Conservation (phyloP, 2,329 filamentous ascomycete species). For the Fusarium pseudograminearum region DNA sequence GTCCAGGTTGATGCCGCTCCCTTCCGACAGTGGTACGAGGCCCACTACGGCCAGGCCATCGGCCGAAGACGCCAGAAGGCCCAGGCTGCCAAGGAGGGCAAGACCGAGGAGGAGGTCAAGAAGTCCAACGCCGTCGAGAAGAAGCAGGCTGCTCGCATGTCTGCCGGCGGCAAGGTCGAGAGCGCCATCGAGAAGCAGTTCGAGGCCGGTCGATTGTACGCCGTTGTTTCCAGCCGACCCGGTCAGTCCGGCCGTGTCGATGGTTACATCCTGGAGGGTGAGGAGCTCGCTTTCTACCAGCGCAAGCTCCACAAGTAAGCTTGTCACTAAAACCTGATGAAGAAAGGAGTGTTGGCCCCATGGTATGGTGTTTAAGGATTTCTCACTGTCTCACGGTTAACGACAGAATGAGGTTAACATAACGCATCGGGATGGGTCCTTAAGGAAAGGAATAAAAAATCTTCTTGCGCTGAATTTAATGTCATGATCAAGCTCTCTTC, state of each 20-base stretch:
- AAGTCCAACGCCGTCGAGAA: conserved; percentile 96
- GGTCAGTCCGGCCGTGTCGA: conserved; percentile 97
- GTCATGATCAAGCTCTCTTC: conserved; percentile 48
- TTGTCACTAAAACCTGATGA: conserved; percentile 37
- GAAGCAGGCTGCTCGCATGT: conserved; percentile 93
- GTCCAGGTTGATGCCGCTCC: conserved; percentile 98
- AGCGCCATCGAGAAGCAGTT: conserved; percentile 95
- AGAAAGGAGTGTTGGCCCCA: conserved; percentile 44
- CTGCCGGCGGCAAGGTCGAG: conserved; percentile 92
- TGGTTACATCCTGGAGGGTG: conserved; percentile 98
- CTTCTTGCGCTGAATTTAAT: conserved; percentile 52
- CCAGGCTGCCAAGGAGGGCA: conserved; percentile 68
- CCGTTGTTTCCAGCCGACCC: conserved; percentile 90
- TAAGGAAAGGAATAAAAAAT: conserved; percentile 56
- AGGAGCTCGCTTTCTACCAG: conserved; percentile 99
- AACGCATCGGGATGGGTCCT: conserved; percentile 55
- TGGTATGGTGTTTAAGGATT: conserved; percentile 56
- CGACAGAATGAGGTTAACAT: conserved; percentile 54
- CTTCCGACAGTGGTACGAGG: conserved; percentile 99
- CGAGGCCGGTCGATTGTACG: conserved; percentile 97
- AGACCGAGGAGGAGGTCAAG: conserved; percentile 78
- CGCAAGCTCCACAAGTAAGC: conserved; percentile 98
- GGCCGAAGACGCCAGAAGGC: conserved; percentile 94
- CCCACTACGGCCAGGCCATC: conserved; percentile 93
- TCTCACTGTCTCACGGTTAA: conserved; percentile 53